Evolutionary conservation across 805 yeast genomes (phyloP), one percentile per base, ranked within the genome.

Genomic region (Hagleromyces aurorensis): DNA sequence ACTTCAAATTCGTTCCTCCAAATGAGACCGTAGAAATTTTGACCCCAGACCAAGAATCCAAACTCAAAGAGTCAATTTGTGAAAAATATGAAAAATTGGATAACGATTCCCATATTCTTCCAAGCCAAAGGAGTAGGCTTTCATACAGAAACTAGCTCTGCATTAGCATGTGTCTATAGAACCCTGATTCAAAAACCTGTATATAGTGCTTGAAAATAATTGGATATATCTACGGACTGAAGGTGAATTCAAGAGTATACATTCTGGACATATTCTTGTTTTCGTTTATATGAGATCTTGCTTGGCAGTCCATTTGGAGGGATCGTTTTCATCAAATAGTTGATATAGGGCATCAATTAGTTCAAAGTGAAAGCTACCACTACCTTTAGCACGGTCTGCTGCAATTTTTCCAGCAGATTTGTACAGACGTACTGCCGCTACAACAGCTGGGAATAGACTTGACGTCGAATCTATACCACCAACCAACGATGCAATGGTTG

Each of bases 1-100:
- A 77, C 45, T 86, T 87, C 57, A 69, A 67, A 33, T 91, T 91
- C 59, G 80, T 84, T 21, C 75, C 87, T 7, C 94, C 96, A 8
- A 73, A 78, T 52, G 75, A 76, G 51, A 70, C 78, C 4, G 93
- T 89, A 27, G 75, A 70, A 42, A 81, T 79, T 13, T 64, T 86
- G 43, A 73, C 85, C 1, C 58, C 61, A 23, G 73, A 72, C 27
- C 86, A 85, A 58, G 80, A 72, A 46, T 62, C 60, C 26, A 65
- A 63, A 29, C 62, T 78, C 52, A 62, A 64, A 33, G 57, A 61
- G 21, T 62, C 61, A 33, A 78, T 75, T 4, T 67, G 66, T 40
- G 59, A 58, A 34, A 70, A 69, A 41, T 78, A 70, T 44, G 75
- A 70, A 39, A 61, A 67, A 4, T 59, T 65, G 40, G 68, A 62